These are phyloP conservation scores for Agaricus blazei DNA, from an alignment of 768 basidiomycete genomes.

Conservation along the genomic window DNA sequence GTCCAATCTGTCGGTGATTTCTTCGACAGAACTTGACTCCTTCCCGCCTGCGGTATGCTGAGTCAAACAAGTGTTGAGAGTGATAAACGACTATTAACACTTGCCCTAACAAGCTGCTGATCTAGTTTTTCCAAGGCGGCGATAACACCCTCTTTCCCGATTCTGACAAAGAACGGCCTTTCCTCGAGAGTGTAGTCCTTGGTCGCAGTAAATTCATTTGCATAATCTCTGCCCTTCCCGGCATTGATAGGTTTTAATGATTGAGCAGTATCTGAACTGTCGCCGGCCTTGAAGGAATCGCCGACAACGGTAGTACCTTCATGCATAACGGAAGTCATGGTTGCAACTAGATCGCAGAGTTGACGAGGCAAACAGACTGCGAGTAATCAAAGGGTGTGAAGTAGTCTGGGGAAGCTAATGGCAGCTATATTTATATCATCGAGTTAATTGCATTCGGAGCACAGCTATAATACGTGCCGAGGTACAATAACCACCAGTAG, in stretches of 20 bases:
- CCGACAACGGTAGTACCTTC: slow-evolving; percentile 44
- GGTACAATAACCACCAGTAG: too few relatives aligned
- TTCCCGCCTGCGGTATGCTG: slow-evolving; percentile 41
- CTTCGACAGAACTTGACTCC: slow-evolving; percentile 53
- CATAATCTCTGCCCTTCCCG: slow-evolving; percentile 11
- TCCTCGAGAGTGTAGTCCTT: slow-evolving; percentile 49
- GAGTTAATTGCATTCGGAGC: too few relatives aligned
- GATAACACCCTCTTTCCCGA: slow-evolving; percentile 62
- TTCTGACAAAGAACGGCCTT: slow-evolving; percentile 67
- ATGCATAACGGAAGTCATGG: slow-evolving; percentile 31
- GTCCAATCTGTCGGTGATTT: slow-evolving; percentile 70
- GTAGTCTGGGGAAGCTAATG: background rate
- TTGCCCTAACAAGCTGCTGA: slow-evolving; percentile 48
- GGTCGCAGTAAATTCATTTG: slow-evolving; percentile 37
- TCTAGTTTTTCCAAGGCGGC: slow-evolving; percentile 70
- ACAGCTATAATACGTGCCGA: too few relatives aligned
- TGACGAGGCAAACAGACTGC: too few relatives aligned
- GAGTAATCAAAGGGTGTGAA: background rate
- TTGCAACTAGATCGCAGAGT: background rate
- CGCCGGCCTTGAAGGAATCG: slow-evolving; percentile 24
- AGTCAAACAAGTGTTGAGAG: slow-evolving; percentile 3
- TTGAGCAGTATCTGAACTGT: slow-evolving; percentile 14
- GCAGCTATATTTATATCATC: too few relatives aligned
- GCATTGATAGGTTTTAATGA: slow-evolving; percentile 1
- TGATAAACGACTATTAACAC: slow-evolving; percentile 2